Evolutionary conservation across 345 rosid genomes (phyloP), one percentile per base, ranked within the genome.

Genomic region (Camelina laxa): DNA sequence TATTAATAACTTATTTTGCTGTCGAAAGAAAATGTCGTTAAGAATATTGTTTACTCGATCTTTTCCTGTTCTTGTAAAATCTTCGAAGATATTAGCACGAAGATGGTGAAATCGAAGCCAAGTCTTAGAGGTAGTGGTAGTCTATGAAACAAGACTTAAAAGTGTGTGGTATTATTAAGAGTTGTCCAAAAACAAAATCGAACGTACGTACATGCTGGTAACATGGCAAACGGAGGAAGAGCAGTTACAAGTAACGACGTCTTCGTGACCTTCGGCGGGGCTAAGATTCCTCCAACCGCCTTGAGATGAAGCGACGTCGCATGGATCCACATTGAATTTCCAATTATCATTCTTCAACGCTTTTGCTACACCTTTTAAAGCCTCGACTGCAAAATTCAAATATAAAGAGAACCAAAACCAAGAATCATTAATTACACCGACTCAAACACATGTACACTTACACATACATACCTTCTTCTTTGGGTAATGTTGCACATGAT

Each of bases 281-380:
- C 53, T 31, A 20, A 10, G n/a, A 12, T 35, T 12, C 2, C 33
- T 72, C 95, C 91, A 86, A 6, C 87, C 84, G 14, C 69, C 73
- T 2, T 41, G 39, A 1, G 60, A 6, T 17, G 76, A 68, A 62
- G 69, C 9, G 5, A 47, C 65, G 75, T 80, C 78, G 75, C 91
- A 87, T 17, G 89, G 91, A 78, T 90, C 87, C 6, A 80, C 84
- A 9, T 15, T 58, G 47, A 87, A 89, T 7, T 89, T 69, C 91
- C 91, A 89, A 13, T 75, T 56, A 8, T 6, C 74, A 55, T 87
- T 87, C 64, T 84, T 82, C 45, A 89, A 16, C 15, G 39, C 84
- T 69, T 61, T 80, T 19, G 70, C 87, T 44, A 15, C 48, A 4
- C 64, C 87, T 30, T 56, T 69, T 38, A 89, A 54, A 44, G 81